Evolutionary conservation across 129 eudicot species (phyloP), one percentile per base, ranked within the genome.

Genomic region (Lactuca saligna): DNA sequence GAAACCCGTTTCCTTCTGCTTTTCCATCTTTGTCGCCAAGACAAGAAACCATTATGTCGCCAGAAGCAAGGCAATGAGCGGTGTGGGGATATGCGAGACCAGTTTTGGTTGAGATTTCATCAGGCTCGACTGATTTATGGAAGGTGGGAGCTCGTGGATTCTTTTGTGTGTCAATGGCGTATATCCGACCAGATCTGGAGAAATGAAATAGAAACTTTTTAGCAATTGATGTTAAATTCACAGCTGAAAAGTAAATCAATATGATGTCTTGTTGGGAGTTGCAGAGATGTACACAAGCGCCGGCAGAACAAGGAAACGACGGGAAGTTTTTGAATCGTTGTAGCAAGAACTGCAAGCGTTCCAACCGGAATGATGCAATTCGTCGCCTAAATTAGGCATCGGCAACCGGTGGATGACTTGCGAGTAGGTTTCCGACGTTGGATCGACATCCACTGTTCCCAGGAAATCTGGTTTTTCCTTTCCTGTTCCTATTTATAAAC

Each of bases 311-410:
- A 94, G 97, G 71, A 63, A 94, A 48, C 97, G 87, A 3, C 99
- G 77, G 14, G 95, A 65, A 63, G 96, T 88, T 0, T 84, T 35
- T 48, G 99, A 76, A 72, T 94, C 99, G 37, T 83, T 82, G 56
- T 81, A 77, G 87, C 99, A 94, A 61, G 99, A 94, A 70, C 99
- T 94, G 87, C 97, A 94, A 44, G 99, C 75, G 77, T 94, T 94
- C 99, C 97, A 94, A 32, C 99, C 99, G 61, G 97, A 87, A 74
- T 94, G 99, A 66, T 94, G 97, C 20, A 94, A 82, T 70, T 94
- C 97, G 68, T 94, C 97, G 1, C 96, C 99, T 54, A 83, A 2
- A 69, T 94, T 9, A n/a, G 97, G 99, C 91, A 94, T 86, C 3
- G 97, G 87, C 49, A 94, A 84, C 80, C 99, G 79, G 76, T 94